phyloP scores from a whole-genome alignment of 176 grass and related monocot genomes.

The Poa pratensis region DNA sequence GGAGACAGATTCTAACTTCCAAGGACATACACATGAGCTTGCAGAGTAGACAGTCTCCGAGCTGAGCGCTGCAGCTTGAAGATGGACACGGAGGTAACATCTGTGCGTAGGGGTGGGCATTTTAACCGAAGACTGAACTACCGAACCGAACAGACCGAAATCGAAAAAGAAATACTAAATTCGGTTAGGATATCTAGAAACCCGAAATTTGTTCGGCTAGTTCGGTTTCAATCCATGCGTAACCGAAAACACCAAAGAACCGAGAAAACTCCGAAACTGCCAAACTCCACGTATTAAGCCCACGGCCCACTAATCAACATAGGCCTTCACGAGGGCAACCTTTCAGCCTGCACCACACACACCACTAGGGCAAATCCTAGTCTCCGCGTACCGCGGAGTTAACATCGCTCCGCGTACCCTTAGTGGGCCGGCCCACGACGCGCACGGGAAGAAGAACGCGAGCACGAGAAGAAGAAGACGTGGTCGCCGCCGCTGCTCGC shows the following conservation, averaged over 20 bases:
- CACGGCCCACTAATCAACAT: neutral
- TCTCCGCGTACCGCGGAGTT: too few species aligned
- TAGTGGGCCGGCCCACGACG: too few species aligned
- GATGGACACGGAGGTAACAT: too few species aligned
- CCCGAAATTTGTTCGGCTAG: neutral
- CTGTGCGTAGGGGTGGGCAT: neutral
- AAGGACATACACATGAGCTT: too few species aligned
- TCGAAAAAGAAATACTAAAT: neutral
- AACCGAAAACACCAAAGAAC: neutral
- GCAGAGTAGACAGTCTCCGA: too few species aligned
- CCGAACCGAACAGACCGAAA: neutral
- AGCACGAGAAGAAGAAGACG: too few species aligned
- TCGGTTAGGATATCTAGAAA: neutral
- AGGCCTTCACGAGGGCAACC: neutral
- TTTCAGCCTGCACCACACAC: neutral
- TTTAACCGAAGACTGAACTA: neutral
- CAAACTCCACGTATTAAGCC: neutral
- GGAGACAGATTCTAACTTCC: too few species aligned
- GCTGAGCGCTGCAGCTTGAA: too few species aligned
- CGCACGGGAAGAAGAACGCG: too few species aligned
- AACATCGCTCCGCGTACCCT: too few species aligned
- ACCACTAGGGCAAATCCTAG: too few species aligned
- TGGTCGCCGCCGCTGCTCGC: too few species aligned
- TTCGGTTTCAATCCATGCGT: neutral
- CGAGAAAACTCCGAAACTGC: neutral